phyloP scores from a whole-genome alignment of 495 filamentous ascomycete species.

The Glonium stellatum region DNA sequence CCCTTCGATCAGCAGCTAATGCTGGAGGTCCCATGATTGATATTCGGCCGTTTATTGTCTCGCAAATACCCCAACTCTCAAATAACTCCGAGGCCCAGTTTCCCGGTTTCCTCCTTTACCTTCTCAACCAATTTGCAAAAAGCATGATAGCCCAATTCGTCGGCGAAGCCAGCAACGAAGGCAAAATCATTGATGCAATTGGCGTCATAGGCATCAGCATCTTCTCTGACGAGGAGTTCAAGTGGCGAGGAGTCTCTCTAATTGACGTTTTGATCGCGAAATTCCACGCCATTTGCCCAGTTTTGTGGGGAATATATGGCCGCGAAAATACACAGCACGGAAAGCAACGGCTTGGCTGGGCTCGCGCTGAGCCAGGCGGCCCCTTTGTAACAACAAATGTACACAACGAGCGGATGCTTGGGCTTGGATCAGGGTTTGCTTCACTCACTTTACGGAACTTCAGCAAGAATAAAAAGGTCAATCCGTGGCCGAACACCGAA shows the following conservation, averaged over 20 bases:
- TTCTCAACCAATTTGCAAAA: constrained; percentile 79
- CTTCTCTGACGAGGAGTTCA: constrained; percentile 60
- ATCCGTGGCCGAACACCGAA: constrained; percentile 70
- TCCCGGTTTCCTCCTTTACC: constrained; percentile 61
- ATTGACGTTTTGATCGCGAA: constrained; percentile 88
- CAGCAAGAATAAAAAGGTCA: constrained; percentile 52
- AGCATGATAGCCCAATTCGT: constrained; percentile 66
- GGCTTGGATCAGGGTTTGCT: constrained; percentile 75
- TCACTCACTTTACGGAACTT: constrained; percentile 78
- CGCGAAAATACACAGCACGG: constrained; percentile 67
- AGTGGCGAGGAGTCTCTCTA: constrained; percentile 63
- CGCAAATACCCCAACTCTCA: constrained; percentile 44
- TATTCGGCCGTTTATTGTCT: constrained; percentile 56
- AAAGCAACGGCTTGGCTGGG: constrained; percentile 66
- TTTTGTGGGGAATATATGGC: constrained; percentile 78
- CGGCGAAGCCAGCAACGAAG: constrained; percentile 62
- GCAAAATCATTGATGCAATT: constrained; percentile 69
- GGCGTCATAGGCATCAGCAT: constrained; percentile 68
- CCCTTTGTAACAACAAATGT: constrained; percentile 56
- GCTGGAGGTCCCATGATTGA: constrained; percentile 54
- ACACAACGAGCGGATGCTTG: constrained; percentile 77
- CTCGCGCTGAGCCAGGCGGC: constrained; percentile 46
- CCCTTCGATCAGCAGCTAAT: constrained; percentile 41
- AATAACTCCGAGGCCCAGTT: constrained; percentile 42
- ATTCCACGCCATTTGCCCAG: constrained; percentile 70